phyloP scores from a whole-genome alignment of 179 eudicot genomes.

The Drosera spatulata region DNA sequence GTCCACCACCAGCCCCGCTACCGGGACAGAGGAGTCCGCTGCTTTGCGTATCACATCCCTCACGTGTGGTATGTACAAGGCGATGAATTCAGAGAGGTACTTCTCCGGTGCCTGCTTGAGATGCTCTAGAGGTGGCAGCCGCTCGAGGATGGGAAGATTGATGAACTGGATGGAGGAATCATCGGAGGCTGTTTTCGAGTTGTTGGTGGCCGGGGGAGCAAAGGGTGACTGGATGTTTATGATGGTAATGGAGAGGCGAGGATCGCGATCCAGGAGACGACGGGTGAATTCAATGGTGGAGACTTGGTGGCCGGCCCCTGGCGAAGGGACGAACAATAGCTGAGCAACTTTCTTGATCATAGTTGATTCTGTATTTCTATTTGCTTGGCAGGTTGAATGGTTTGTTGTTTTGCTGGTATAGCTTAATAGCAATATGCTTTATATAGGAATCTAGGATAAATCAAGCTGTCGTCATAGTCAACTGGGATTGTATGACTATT shows the following conservation, averaged over 20 bases:
- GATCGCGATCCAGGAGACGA: slow-evolving; percentile 1
- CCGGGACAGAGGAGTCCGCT: neutral
- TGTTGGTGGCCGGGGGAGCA: neutral
- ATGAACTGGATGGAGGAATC: neutral
- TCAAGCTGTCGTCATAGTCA: too few relatives aligned
- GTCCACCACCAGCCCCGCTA: slow-evolving; percentile 14
- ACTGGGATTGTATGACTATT: too few relatives aligned
- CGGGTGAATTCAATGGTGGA: slow-evolving; percentile 10
- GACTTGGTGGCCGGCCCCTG: slow-evolving; percentile 7
- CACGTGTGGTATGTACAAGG: slow-evolving; percentile 6
- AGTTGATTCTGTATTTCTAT: too few relatives aligned
- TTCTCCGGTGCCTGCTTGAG: too few relatives aligned
- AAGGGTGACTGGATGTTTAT: slow-evolving; percentile 3
- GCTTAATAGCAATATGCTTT: too few relatives aligned
- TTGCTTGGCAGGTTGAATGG: too few relatives aligned
- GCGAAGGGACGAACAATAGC: slow-evolving; percentile 11
- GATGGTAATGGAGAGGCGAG: slow-evolving; percentile 4
- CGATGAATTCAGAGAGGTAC: too few relatives aligned
- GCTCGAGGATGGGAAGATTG: slow-evolving; percentile 1
- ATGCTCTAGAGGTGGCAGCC: neutral
- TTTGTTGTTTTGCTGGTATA: too few relatives aligned
- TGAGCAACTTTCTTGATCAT: too few relatives aligned
- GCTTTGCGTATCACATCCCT: slow-evolving; percentile 8
- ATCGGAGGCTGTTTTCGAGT: neutral
- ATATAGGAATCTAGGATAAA: too few relatives aligned